These are phyloP conservation scores for Entonaema liquescens DNA, from an alignment of 495 filamentous ascomycete species.

Conservation along the genomic window DNA sequence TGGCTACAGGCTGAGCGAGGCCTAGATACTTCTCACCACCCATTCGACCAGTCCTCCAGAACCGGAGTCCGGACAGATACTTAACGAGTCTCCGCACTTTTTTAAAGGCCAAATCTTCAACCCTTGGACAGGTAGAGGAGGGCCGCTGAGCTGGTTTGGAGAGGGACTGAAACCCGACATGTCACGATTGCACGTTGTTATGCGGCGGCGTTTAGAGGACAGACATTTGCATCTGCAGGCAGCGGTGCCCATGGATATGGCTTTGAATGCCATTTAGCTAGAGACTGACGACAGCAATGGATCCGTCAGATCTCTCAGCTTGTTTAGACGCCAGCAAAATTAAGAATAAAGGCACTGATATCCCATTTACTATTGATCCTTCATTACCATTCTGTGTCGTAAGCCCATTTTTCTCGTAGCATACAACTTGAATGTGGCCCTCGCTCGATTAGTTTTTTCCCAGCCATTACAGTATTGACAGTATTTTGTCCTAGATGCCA, in stretches of 20 bases:
- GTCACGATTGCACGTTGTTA: conserved; percentile 12
- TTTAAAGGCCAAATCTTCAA: not conserved
- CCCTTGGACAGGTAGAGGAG: not conserved
- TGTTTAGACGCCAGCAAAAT: conserved; percentile 2
- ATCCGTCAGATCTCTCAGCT: not conserved
- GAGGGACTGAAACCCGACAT: not conserved
- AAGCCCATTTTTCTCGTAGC: conserved; percentile 29
- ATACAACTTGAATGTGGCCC: conserved; percentile 6
- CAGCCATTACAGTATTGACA: not conserved
- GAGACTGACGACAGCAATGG: conserved; percentile 9
- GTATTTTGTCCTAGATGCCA: not conserved
- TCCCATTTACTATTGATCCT: conserved; percentile 25
- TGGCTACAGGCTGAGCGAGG: conserved; percentile 26
- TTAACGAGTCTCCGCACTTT: not conserved
- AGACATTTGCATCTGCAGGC: conserved; percentile 15
- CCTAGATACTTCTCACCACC: not conserved
- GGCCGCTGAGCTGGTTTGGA: not conserved
- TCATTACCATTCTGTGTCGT: conserved; percentile 24
- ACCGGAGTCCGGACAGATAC: not conserved
- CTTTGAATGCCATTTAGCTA: conserved; percentile 8
- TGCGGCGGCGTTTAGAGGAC: conserved; percentile 31
- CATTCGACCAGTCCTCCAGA: not conserved
- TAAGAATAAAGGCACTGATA: conserved; percentile 27
- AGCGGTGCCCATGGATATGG: not conserved
- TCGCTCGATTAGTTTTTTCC: not conserved